Percentiles rank a stretch among this genome's conserved stretches.
phyloP scores from a whole-genome alignment of 2,329 filamentous ascomycete genomes.

The Fusarium sp. region DNA sequence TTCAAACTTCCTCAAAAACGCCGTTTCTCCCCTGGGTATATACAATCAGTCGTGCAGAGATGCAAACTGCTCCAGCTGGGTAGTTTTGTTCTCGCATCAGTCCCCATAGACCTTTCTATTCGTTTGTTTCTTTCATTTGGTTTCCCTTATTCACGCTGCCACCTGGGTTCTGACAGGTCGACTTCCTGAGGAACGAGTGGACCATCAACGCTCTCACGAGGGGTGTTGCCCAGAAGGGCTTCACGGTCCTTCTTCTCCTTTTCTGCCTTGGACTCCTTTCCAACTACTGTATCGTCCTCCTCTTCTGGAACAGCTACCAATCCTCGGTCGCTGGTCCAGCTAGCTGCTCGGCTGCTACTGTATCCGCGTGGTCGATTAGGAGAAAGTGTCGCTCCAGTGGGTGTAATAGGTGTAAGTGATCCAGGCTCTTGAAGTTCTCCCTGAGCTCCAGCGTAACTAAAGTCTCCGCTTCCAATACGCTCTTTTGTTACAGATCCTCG shows the following conservation, averaged over 20 bases:
- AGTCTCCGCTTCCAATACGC: slow-evolving; percentile 49
- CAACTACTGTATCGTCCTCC: slow-evolving; percentile 43
- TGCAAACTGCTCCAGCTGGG: slow-evolving; percentile 16
- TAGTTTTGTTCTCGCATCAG: slow-evolving; percentile 12
- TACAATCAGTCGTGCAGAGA: slow-evolving; percentile 40
- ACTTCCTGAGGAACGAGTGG: slow-evolving; percentile 39
- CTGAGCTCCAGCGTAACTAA: slow-evolving; percentile 43
- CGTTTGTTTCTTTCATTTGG: neutral
- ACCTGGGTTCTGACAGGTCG: slow-evolving; percentile 46
- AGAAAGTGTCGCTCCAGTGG: slow-evolving; percentile 17
- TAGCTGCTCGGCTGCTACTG: slow-evolving; percentile 48
- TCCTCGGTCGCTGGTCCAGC: slow-evolving; percentile 53
- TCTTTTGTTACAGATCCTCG: slow-evolving; percentile 44
- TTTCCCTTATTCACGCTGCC: slow-evolving; percentile 33
- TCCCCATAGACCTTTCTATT: slow-evolving; percentile 2
- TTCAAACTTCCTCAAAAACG: slow-evolving; percentile 31
- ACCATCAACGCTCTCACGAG: slow-evolving; percentile 40
- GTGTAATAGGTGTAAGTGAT: neutral
- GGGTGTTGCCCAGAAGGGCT: slow-evolving; percentile 45
- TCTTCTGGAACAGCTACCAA: slow-evolving; percentile 56
- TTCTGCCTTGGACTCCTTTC: slow-evolving; percentile 28
- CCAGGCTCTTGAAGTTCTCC: slow-evolving; percentile 26
- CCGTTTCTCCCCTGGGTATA: slow-evolving; percentile 43
- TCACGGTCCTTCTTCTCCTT: slow-evolving; percentile 44
- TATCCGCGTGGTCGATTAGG: slow-evolving; percentile 42